phyloP scores from a whole-genome alignment of 345 rosid genomes.

The Excoecaria agallocha region DNA sequence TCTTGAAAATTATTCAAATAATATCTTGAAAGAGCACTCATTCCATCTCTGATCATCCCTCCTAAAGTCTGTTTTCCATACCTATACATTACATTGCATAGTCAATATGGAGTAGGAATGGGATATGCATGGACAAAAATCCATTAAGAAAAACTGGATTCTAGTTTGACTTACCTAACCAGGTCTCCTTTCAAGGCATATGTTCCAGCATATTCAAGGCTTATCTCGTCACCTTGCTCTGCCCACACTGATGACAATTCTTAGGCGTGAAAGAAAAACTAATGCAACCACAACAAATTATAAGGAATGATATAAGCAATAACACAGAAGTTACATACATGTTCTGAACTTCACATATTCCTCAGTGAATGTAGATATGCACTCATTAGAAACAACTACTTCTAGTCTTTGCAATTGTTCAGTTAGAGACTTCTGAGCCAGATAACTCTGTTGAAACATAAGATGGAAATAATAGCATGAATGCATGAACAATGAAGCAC shows the following conservation, averaged over 20 bases:
- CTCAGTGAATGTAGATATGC: slow-evolving; percentile 58
- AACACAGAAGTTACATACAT: slow-evolving; percentile 41
- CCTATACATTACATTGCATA: slow-evolving; percentile 36
- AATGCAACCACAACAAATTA: slow-evolving; percentile 9
- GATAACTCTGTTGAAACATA: slow-evolving; percentile 57
- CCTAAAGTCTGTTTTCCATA: slow-evolving; percentile 82
- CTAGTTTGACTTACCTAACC: slow-evolving; percentile 54
- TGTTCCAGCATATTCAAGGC: slow-evolving; percentile 94
- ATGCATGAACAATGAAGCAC: not conserved
- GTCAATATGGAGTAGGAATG: slow-evolving; percentile 4
- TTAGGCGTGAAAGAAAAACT: not conserved
- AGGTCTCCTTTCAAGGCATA: slow-evolving; percentile 94
- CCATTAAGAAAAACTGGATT: not conserved
- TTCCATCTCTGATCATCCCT: slow-evolving; percentile 82
- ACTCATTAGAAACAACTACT: slow-evolving; percentile 49
- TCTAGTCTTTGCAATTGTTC: slow-evolving; percentile 69
- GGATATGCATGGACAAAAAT: not conserved
- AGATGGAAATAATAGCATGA: slow-evolving; percentile 1
- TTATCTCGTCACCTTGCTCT: slow-evolving; percentile 94
- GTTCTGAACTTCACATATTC: slow-evolving; percentile 69
- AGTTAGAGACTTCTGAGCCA: slow-evolving; percentile 71
- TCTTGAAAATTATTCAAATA: slow-evolving; percentile 92
- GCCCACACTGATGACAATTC: slow-evolving; percentile 72
- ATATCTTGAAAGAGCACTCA: slow-evolving; percentile 90
- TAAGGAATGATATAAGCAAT: slow-evolving; percentile 6